Evolutionary conservation across 345 rosid genomes (phyloP).

Genomic region (Populus deltoides): DNA sequence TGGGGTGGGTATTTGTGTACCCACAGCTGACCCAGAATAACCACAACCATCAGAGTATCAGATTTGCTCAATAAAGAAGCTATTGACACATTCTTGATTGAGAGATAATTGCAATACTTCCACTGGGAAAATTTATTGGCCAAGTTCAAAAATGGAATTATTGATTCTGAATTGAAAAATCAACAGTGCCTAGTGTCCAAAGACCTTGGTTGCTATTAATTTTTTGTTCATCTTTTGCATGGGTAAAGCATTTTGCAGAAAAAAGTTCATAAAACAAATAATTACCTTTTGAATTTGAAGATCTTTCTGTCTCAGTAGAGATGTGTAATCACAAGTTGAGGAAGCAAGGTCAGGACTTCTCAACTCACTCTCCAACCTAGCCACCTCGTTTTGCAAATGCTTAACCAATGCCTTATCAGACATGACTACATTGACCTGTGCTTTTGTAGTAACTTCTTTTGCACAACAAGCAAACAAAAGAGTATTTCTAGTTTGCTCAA

Average conservation of each 20-base stretch:
- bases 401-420: conserved; percentile 97
- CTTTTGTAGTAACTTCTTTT: conserved; percentile 92
- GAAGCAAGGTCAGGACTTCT: conserved; percentile 60
- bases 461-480: conserved; percentile 97
- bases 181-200: not conserved
- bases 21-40: not conserved
- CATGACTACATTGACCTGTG: conserved; percentile 97
- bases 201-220: not conserved
- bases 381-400: conserved; percentile 87
- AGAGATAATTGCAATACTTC: not conserved
- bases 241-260: not conserved
- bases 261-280: not conserved
- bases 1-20: not conserved
- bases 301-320: conserved; percentile 75
- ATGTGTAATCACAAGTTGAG: conserved; percentile 58
- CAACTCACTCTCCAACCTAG: conserved; percentile 90
- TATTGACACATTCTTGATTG: not conserved
- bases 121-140: not conserved
- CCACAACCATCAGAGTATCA: not conserved
- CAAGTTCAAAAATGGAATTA: not conserved
- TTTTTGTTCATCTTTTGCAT: not conserved
- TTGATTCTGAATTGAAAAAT: not conserved
- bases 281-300: conserved; percentile 86
- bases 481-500: conserved; percentile 97
- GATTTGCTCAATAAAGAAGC: not conserved